A percentile compares a stretch with the other conserved stretches of the same genome.
Conservation (phyloP, 2,329 filamentous ascomycete genomes). For the Exophiala sp. region DNA sequence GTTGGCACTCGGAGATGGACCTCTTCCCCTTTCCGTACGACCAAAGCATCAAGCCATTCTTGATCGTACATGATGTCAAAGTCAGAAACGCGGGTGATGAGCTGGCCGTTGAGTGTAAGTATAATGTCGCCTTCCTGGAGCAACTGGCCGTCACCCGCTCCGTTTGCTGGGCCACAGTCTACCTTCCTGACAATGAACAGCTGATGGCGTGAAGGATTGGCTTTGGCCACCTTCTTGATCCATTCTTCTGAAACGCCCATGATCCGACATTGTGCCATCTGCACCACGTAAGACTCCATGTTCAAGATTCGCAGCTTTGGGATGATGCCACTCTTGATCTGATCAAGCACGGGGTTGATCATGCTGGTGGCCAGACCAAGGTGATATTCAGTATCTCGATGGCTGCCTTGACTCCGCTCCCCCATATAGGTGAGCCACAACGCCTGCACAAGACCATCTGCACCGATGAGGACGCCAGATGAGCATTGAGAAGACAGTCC, state of each 20-base stretch:
- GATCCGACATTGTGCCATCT: conserved; percentile 93
- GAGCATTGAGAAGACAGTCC: conserved; percentile 85
- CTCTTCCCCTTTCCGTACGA: conserved; percentile 79
- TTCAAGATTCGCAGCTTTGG: conserved; percentile 86
- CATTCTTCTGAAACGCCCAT: conserved; percentile 96
- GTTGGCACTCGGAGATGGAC: conserved; percentile 72
- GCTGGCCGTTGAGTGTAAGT: conserved; percentile 79
- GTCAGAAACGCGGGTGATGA: conserved; percentile 88
- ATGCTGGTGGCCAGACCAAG: conserved; percentile 85
- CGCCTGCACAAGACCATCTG: conserved; percentile 88
- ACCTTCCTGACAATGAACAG: conserved; percentile 98
- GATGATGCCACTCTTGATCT: conserved; percentile 71
- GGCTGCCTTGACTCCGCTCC: conserved; percentile 69
- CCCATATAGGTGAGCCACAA: conserved; percentile 96
- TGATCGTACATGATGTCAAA: conserved; percentile 95
- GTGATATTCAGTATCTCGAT: conserved; percentile 93
- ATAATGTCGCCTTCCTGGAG: conserved; percentile 89
- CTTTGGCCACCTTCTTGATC: conserved; percentile 82
- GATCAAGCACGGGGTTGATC: conserved; percentile 76
- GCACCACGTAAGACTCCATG: conserved; percentile 88
- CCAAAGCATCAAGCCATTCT: conserved; percentile 71
- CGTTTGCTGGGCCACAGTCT: conserved; percentile 50
- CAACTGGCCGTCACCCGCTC: conserved; percentile 42
- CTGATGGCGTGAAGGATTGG: conserved; percentile 88
- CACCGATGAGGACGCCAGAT: conserved; percentile 82